Percentiles rank a stretch among this genome's conserved stretches.
phyloP scores from a whole-genome alignment of 1,284 basidiomycete species.

The Ustilago tritici region DNA sequence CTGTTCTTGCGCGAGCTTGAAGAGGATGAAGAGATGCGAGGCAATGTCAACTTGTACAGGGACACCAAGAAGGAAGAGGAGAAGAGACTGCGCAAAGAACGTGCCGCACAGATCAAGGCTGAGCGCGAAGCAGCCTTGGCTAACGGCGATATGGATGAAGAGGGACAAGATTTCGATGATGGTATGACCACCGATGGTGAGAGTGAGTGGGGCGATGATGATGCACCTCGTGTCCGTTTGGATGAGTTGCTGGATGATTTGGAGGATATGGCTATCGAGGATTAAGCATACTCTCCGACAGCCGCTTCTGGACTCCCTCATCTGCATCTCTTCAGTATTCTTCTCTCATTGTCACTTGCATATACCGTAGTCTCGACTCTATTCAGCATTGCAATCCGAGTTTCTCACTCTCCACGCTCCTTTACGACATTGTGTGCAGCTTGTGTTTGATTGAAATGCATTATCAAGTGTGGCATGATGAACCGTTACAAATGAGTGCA shows the following conservation, averaged over 20 bases:
- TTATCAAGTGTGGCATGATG: background rate
- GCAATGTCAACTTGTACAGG: constrained; percentile 85
- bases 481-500: background rate
- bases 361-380: background rate
- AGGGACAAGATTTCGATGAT: constrained; percentile 53
- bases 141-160: constrained; percentile 72
- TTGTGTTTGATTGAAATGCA: background rate
- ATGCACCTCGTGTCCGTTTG: constrained; percentile 72
- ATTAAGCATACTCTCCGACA: constrained; percentile 10
- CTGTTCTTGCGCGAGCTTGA: constrained; percentile 93
- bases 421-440: background rate
- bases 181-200: constrained; percentile 67
- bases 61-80: constrained; percentile 73
- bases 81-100: constrained; percentile 67
- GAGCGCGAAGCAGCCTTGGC: constrained; percentile 68
- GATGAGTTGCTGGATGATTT: constrained; percentile 93
- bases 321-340: background rate
- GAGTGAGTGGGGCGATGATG: constrained; percentile 85
- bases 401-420: background rate
- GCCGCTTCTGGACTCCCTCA: background rate
- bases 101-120: constrained; percentile 61
- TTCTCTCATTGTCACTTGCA: constrained; percentile 4
- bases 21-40: constrained; percentile 93
- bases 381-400: constrained; percentile 11
- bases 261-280: constrained; percentile 73